Percentiles rank a stretch among this genome's conserved stretches.
Evolutionary conservation across 2,329 filamentous ascomycete species (phyloP).

Genomic region (Hypoxylon sp.): DNA sequence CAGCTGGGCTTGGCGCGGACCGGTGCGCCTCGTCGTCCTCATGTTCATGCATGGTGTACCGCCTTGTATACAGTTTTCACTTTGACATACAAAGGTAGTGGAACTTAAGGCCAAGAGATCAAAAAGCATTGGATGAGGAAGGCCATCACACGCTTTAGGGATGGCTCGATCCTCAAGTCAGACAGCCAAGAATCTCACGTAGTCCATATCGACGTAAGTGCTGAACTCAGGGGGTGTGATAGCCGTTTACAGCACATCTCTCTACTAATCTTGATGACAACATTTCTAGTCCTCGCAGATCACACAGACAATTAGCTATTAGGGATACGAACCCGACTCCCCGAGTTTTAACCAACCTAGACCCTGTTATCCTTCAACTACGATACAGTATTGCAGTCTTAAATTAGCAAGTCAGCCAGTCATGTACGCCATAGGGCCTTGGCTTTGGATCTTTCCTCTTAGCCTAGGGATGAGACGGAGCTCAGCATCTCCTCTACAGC

Average conservation of each 20-base stretch:
- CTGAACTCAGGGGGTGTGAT: neutral
- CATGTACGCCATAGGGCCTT: neutral
- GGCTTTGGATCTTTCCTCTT: neutral
- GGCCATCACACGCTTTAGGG: neutral
- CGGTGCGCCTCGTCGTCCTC: constrained; percentile 3
- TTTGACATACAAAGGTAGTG: neutral
- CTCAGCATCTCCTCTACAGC: neutral
- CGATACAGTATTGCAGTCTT: neutral
- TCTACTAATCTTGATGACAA: neutral
- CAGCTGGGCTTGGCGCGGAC: constrained; percentile 1
- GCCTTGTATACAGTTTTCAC: neutral
- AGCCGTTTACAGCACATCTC: neutral
- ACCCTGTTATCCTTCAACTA: neutral
- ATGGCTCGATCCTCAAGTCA: neutral
- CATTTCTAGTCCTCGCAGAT: neutral
- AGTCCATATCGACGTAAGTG: constrained; percentile 3
- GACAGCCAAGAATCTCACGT: constrained; percentile 16
- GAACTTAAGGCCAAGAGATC: neutral
- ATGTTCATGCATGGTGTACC: neutral
- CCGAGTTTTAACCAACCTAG: neutral
- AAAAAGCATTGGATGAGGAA: neutral
- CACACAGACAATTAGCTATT: neutral
- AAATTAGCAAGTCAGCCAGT: constrained; percentile 1
- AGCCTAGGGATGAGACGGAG: neutral
- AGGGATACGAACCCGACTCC: neutral